A percentile compares a stretch with the other conserved stretches of the same genome.
Conservation (phyloP, 352 stramenopile genomes). For the Phytophthora tentaculata region DNA sequence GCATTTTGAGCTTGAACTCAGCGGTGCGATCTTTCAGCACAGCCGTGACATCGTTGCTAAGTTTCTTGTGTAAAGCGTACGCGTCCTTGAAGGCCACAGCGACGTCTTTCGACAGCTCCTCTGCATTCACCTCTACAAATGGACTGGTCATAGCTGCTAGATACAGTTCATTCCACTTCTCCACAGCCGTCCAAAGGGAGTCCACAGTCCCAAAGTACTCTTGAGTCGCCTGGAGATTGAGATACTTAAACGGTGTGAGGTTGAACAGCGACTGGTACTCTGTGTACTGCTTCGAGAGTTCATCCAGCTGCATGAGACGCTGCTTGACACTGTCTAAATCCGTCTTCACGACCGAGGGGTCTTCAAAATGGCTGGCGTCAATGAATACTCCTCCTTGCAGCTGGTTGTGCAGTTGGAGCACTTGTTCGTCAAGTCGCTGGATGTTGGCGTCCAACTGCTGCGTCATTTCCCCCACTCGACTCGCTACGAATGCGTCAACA, state of each 20-base stretch:
- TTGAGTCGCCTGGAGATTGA: constrained; percentile 88
- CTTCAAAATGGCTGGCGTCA: constrained; percentile 88
- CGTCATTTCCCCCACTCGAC: constrained; percentile 91
- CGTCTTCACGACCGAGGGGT: constrained; percentile 76
- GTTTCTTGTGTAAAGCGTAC: constrained; percentile 91
- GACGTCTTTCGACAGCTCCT: constrained; percentile 90
- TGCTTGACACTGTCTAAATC: constrained; percentile 86
- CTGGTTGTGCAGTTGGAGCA: constrained; percentile 83
- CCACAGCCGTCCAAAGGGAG: constrained; percentile 83
- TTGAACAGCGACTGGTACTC: constrained; percentile 94
- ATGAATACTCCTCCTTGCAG: constrained; percentile 90
- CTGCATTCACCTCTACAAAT: constrained; percentile 90
- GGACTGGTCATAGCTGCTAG: constrained; percentile 77
- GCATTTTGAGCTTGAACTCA: constrained; percentile 92
- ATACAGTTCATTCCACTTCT: constrained; percentile 90
- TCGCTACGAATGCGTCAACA: constrained; percentile 86
- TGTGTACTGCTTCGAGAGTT: constrained; percentile 92
- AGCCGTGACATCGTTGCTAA: constrained; percentile 91
- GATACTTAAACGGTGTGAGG: constrained; percentile 88
- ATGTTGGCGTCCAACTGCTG: constrained; percentile 93
- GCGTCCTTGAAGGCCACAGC: constrained; percentile 89
- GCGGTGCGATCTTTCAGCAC: constrained; percentile 88
- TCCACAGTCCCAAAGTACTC: constrained; percentile 89
- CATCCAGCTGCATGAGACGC: constrained; percentile 84
- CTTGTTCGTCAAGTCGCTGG: constrained; percentile 91